A percentile compares a stretch with the other conserved stretches of the same genome.
These are phyloP conservation scores for Wallacemonas sp. DNA, from an alignment of 208 protist species.

Conservation along the genomic window DNA sequence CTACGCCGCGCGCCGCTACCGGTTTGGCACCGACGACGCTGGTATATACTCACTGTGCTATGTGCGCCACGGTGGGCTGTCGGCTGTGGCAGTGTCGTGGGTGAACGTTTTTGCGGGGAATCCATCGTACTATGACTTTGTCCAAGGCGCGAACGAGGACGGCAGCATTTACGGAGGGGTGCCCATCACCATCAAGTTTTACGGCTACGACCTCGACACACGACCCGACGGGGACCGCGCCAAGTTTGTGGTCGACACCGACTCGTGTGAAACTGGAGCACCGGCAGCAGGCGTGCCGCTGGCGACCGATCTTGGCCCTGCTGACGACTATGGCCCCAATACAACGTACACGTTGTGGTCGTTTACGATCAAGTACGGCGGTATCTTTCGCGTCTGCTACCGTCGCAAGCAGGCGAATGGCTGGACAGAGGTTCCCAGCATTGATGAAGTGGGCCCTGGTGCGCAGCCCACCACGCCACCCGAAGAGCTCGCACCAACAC, in stretches of 20 bases:
- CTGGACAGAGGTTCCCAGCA: constrained; percentile 77
- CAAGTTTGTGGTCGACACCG: constrained; percentile 67
- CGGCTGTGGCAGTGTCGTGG: constrained; percentile 31
- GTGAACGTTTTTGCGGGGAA: constrained; percentile 70
- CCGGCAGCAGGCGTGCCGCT: constrained; percentile 68
- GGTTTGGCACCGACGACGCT: constrained; percentile 21
- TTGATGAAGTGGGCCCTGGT: constrained; percentile 25
- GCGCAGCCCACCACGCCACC: constrained; percentile 4
- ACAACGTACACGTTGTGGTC: constrained; percentile 66
- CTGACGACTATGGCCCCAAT: constrained; percentile 64
- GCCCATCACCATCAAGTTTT: constrained; percentile 64
- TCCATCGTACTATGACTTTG: constrained; percentile 62
- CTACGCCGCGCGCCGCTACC: constrained; percentile 28
- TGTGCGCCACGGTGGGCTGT: not conserved
- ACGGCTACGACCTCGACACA: constrained; percentile 73
- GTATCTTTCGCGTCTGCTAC: constrained; percentile 80
- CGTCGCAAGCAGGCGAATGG: constrained; percentile 17
- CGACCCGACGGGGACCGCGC: constrained; percentile 51
- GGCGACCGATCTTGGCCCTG: constrained; percentile 39
- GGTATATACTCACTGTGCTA: constrained; percentile 64
- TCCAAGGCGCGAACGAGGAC: constrained; percentile 27
- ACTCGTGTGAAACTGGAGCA: constrained; percentile 38
- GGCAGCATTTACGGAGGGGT: constrained; percentile 35
- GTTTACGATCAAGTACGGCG: constrained; percentile 36
- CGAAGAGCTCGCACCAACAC: constrained; percentile 12